phyloP scores from a whole-genome alignment of 345 rosid genomes.

The Brassica rapa region DNA sequence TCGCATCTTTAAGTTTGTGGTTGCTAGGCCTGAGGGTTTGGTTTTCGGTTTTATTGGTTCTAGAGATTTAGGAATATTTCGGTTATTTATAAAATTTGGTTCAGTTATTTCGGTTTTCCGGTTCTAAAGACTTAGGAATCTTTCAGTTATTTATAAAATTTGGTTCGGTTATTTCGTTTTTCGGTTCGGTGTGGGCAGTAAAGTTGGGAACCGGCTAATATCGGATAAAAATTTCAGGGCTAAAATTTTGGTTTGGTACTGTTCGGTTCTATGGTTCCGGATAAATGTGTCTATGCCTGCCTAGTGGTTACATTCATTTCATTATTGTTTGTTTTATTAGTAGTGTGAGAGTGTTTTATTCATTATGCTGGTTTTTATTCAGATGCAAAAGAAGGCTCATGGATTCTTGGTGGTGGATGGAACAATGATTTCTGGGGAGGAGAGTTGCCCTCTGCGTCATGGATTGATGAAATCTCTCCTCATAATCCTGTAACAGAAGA shows the following conservation, averaged over 20 bases:
- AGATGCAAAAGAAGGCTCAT: conserved; percentile 66
- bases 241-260: background rate
- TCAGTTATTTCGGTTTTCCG: background rate
- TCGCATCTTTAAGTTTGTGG: background rate
- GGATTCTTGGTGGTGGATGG: conserved; percentile 97
- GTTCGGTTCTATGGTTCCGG: background rate
- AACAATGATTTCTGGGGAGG: conserved; percentile 98
- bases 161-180: background rate
- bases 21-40: background rate
- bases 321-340: background rate
- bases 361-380: conserved; percentile 8
- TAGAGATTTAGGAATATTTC: background rate
- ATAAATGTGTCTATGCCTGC: background rate
- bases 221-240: background rate
- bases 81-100: background rate
- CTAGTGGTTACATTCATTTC: background rate
- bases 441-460: conserved; percentile 72
- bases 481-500: conserved; percentile 64
- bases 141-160: too few species aligned
- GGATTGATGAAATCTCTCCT: conserved; percentile 80
- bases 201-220: background rate
- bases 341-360: background rate
- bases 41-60: background rate
- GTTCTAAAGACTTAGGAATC: too few species aligned
- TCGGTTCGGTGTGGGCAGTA: background rate